Percentiles rank a stretch among this genome's conserved stretches.
Conservation (phyloP, 2,329 filamentous ascomycete species). For the Talaromyces sp. region DNA sequence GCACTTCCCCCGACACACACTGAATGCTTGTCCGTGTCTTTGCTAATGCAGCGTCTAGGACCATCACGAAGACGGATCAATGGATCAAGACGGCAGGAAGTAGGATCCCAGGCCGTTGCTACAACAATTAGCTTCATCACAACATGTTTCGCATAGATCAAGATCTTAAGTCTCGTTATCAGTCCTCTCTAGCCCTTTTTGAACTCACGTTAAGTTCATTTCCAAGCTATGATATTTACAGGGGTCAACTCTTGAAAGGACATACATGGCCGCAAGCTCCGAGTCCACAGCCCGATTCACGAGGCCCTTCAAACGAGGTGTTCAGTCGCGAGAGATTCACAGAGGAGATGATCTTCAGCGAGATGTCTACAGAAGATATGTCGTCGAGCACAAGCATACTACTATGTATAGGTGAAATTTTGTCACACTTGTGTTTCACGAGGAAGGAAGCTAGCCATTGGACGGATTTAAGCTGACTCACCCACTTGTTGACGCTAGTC, state of each 20-base stretch:
- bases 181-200: too few relatives aligned
- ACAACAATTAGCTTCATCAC: neutral
- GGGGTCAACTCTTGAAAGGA: too few relatives aligned
- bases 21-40: neutral
- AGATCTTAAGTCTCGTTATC: neutral
- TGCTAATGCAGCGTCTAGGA: constrained; percentile 5
- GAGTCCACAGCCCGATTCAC: too few relatives aligned
- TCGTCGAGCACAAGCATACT: neutral
- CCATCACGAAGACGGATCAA: constrained; percentile 7
- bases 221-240: too few relatives aligned
- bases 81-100: neutral
- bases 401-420: too few relatives aligned
- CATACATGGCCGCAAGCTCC: too few relatives aligned
- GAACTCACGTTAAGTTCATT: too few relatives aligned
- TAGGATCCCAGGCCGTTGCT: neutral
- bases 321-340: too few relatives aligned
- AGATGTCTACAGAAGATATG: constrained; percentile 2
- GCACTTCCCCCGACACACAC: neutral
- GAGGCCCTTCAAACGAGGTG: too few relatives aligned
- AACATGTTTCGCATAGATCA: neutral
- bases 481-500: neutral
- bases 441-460: neutral
- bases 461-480: neutral
- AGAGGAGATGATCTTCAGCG: constrained; percentile 12
- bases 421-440: neutral